Base-by-base conservation (phyloP, 1,284 basidiomycete genomes). In the Melampsora americana region DNA sequence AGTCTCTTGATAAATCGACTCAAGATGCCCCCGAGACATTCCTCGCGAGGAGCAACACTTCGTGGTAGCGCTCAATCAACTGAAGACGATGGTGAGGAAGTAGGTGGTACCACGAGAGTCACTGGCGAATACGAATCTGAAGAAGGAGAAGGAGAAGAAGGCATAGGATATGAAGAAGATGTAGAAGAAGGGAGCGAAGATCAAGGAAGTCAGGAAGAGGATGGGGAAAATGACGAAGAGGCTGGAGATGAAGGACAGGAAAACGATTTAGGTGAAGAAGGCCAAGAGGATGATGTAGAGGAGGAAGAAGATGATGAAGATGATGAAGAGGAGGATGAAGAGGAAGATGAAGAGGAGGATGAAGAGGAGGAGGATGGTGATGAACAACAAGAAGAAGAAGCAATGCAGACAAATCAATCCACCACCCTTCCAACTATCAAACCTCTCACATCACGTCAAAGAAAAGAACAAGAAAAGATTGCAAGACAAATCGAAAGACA, bases 371-470 rank as follows among this genome's bases (percentile, higher is more conserved):
- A 65, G 32, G 78, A 72, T 26, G 66, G 60, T 18, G 78, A 78
- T 71, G 75, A 69, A 5, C 70, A 70, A 77, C 50, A 79, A 77
- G 60, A 81, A 73, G 66, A 82, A 74, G 46, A 80, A 75, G 23
- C 80, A 71, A 62, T 83, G 79, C 23, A 83, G 82, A 2, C 82
- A 78, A 16, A 80, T 68, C 12, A 78, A 77, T 28, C 78, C 79
- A 56, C 71, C 64, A 44, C 48, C 61, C 66, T 68, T 18, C 53
- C 80, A 9, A 81, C 82, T 62, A 85, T 20, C 26, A 44, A 18
- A 28, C 26, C 48, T 60, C 39, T 26, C 5, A 46, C 35, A 28
- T 64, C 28, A 50, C 20, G n/a, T 26, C 39, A 60, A 61, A 53
- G 32, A 42, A 53, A 61, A n/a, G 46, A 78, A 53, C 46, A 73